phyloP scores from a whole-genome alignment of 2,329 filamentous ascomycete genomes.

The Thielaviopsis musarum region DNA sequence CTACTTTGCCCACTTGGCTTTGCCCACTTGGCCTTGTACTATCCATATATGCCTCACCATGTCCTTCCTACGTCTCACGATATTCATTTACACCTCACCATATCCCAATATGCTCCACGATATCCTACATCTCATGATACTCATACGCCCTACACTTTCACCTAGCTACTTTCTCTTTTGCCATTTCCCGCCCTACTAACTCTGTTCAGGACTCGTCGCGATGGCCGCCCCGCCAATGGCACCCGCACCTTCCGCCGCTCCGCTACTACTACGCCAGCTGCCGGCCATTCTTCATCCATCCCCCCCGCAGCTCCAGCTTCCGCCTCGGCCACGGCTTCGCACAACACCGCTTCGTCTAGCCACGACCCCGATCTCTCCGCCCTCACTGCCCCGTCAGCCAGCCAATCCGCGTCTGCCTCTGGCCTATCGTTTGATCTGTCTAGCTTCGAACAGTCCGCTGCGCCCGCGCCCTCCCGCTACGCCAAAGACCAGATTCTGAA shows the following conservation, averaged over 20 bases:
- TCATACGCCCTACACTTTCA: background rate
- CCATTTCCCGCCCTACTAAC: background rate
- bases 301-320: conserved; percentile 21
- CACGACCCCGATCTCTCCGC: conserved; percentile 6
- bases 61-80: too few relatives aligned
- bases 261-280: conserved; percentile 37
- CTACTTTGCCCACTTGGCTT: too few relatives aligned
- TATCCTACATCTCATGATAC: too few relatives aligned
- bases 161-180: background rate
- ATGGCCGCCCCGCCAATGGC: conserved; percentile 41
- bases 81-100: too few relatives aligned
- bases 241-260: conserved; percentile 48
- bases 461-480: conserved; percentile 42
- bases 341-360: conserved; percentile 21
- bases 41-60: background rate
- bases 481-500: conserved; percentile 63
- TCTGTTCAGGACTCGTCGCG: conserved; percentile 35
- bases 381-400: background rate
- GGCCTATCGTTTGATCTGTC: conserved; percentile 14
- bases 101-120: too few relatives aligned
- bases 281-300: conserved; percentile 22
- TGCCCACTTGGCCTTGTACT: background rate
- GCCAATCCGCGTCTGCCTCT: background rate
- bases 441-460: conserved; percentile 17
- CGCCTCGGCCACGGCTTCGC: conserved; percentile 23